A percentile compares a stretch with the other conserved stretches of the same genome.
These are phyloP conservation scores for Diophrys appendiculata DNA, from an alignment of 73 alveolate species.

Conservation along the genomic window DNA sequence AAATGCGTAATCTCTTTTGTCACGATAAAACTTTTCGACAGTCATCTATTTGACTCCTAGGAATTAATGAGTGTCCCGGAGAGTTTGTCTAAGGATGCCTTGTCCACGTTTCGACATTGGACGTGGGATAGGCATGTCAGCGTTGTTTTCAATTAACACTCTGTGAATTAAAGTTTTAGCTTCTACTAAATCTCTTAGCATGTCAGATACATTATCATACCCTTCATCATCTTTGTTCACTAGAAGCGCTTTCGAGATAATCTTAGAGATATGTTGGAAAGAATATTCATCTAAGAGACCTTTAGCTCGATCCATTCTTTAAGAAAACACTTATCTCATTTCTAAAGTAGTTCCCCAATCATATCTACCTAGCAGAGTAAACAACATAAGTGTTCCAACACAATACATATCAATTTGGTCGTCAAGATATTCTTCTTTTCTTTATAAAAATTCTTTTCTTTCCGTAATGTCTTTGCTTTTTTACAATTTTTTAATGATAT, in stretches of 20 bases:
- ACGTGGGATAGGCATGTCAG: neutral
- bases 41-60: neutral
- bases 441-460: slow-evolving; percentile 3
- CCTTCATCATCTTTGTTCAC: slow-evolving; percentile 12
- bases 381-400: slow-evolving; percentile 29
- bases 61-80: neutral
- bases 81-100: neutral
- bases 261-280: neutral
- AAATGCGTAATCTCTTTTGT: neutral
- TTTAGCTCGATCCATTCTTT: slow-evolving; percentile 25
- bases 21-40: neutral
- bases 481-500: slow-evolving; percentile 14
- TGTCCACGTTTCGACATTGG: neutral
- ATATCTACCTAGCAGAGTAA: slow-evolving; percentile 38
- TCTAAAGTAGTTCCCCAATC: slow-evolving; percentile 44
- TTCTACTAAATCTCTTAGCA: slow-evolving; percentile 16
- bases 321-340: slow-evolving; percentile 17
- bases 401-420: slow-evolving; percentile 33
- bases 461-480: slow-evolving; percentile 13
- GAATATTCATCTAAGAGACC: slow-evolving; percentile 11
- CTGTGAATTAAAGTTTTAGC: slow-evolving; percentile 15
- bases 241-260: slow-evolving; percentile 20
- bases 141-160: slow-evolving; percentile 27
- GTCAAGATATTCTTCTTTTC: neutral
- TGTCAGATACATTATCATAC: slow-evolving; percentile 25